Conservation (phyloP, 2,329 filamentous ascomycete genomes). For the Colletotrichum kahawae region DNA sequence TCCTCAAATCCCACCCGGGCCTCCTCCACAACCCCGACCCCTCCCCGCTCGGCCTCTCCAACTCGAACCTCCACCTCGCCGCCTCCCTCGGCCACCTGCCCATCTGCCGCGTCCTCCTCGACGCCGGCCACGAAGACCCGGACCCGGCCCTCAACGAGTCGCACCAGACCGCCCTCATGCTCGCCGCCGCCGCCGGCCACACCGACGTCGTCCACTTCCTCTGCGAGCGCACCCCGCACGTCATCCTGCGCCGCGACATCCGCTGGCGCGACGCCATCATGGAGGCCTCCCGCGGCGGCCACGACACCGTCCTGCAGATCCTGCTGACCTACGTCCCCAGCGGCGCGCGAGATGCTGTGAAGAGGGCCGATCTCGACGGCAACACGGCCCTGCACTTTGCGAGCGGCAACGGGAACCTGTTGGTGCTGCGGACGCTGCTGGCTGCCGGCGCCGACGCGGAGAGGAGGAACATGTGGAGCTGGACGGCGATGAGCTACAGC, state of each 20-base stretch:
- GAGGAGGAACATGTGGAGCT: slow-evolving; percentile 75
- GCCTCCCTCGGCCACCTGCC: slow-evolving; percentile 73
- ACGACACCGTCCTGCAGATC: slow-evolving; percentile 70
- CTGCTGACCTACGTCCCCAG: slow-evolving; percentile 65
- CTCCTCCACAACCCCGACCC: slow-evolving; percentile 82
- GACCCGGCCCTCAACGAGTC: slow-evolving; percentile 79
- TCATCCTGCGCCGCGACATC: slow-evolving; percentile 69
- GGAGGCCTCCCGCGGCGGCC: slow-evolving; percentile 64
- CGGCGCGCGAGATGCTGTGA: slow-evolving; percentile 59
- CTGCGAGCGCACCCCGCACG: slow-evolving; percentile 67
- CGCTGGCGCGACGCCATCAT: slow-evolving; percentile 75
- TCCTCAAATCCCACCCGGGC: slow-evolving; percentile 73
- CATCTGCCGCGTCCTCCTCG: slow-evolving; percentile 73
- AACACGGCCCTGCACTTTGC: slow-evolving; percentile 90
- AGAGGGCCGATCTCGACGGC: slow-evolving; percentile 70
- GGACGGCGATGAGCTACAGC: slow-evolving; percentile 84
- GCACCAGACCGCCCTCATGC: slow-evolving; percentile 81
- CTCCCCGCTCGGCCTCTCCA: slow-evolving; percentile 70
- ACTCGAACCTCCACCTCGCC: slow-evolving; percentile 84
- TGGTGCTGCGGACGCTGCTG: slow-evolving; percentile 77
- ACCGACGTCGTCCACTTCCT: slow-evolving; percentile 77
- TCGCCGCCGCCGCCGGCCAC: slow-evolving; percentile 73
- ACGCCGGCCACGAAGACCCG: slow-evolving; percentile 75
- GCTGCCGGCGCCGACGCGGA: slow-evolving; percentile 79
- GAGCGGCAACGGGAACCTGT: slow-evolving; percentile 78